phyloP scores from a whole-genome alignment of 257 asterid species.

The Orobanche coerulescens region DNA sequence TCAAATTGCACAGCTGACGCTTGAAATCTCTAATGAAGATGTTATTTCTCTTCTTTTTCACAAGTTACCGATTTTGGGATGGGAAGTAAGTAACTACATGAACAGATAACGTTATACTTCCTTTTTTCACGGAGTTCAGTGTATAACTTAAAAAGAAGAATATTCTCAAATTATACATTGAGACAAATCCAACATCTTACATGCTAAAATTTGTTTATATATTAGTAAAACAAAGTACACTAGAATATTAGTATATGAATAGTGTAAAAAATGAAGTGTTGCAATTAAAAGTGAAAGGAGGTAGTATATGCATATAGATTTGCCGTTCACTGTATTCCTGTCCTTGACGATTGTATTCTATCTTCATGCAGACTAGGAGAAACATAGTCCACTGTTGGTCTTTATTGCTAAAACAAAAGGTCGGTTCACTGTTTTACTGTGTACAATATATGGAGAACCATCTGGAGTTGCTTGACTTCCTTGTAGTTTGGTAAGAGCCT shows the following conservation, averaged over 20 bases:
- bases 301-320: slow-evolving; percentile 15
- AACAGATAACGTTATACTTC: too few species aligned
- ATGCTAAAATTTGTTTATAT: too few species aligned
- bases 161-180: too few species aligned
- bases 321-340: slow-evolving; percentile 11
- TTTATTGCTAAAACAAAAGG: slow-evolving; percentile 82
- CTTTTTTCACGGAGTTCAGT: too few species aligned
- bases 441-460: slow-evolving; percentile 87
- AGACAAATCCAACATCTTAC: too few species aligned
- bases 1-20: slow-evolving; percentile 64
- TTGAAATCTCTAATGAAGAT: slow-evolving; percentile 83
- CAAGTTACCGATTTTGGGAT: slow-evolving; percentile 76
- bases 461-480: slow-evolving; percentile 90
- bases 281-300: background rate
- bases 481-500: slow-evolving; percentile 72
- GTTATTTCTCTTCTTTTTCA: slow-evolving; percentile 81
- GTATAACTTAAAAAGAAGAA: too few species aligned
- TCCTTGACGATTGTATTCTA: slow-evolving; percentile 24
- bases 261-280: too few species aligned
- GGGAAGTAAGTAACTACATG: slow-evolving; percentile 87
- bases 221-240: too few species aligned
- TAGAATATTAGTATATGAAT: too few species aligned
- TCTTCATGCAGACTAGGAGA: slow-evolving; percentile 69
- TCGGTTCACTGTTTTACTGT: slow-evolving; percentile 56
- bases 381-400: slow-evolving; percentile 88